Conservation (phyloP, 2,329 filamentous ascomycete genomes). For the Curvularia sp. region DNA sequence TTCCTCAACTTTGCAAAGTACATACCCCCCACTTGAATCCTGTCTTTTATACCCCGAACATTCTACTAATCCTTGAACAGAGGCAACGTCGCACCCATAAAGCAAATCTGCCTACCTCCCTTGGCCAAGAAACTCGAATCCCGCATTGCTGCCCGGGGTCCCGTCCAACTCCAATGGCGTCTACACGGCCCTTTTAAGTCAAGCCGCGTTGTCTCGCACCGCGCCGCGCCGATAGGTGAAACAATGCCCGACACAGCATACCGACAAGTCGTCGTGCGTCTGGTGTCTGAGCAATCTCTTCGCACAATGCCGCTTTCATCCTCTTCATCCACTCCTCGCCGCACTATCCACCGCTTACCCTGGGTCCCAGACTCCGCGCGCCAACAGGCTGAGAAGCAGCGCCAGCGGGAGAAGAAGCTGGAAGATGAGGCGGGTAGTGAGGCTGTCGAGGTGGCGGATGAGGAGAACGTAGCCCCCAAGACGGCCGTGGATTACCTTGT, state of each 20-base stretch:
- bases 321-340: background rate
- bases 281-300: slow-evolving; percentile 34
- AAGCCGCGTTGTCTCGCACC: slow-evolving; percentile 64
- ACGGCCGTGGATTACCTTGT: slow-evolving; percentile 69
- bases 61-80: slow-evolving; percentile 24
- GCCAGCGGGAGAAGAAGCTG: slow-evolving; percentile 4
- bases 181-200: slow-evolving; percentile 29
- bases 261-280: slow-evolving; percentile 37
- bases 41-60: background rate
- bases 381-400: slow-evolving; percentile 12
- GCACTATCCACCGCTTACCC: slow-evolving; percentile 1
- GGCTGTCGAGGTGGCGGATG: background rate
- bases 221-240: slow-evolving; percentile 56
- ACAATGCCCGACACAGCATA: slow-evolving; percentile 32
- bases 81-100: slow-evolving; percentile 27
- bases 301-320: background rate
- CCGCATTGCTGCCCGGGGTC: slow-evolving; percentile 61
- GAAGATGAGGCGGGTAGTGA: slow-evolving; percentile 1
- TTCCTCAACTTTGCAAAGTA: slow-evolving; percentile 64
- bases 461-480: slow-evolving; percentile 13
- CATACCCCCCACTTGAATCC: background rate
- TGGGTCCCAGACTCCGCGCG: slow-evolving; percentile 20
- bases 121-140: slow-evolving; percentile 61
- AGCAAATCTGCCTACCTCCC: slow-evolving; percentile 61
- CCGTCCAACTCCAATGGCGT: slow-evolving; percentile 57